phyloP scores from a whole-genome alignment of 176 grass and related monocot genomes.

The Lolium rigidum region DNA sequence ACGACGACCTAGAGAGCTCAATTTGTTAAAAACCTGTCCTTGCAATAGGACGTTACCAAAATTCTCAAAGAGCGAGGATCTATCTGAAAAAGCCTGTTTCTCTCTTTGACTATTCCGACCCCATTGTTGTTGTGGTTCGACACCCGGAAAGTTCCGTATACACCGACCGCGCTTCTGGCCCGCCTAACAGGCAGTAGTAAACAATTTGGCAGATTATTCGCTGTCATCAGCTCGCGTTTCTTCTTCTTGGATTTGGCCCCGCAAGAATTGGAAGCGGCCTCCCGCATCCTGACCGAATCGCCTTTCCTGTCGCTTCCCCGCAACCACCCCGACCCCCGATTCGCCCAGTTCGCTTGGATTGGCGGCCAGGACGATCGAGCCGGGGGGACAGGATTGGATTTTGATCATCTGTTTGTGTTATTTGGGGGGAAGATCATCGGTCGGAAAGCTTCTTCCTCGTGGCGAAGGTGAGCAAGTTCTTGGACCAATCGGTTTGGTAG shows the following conservation, averaged over 20 bases:
- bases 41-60: too few relatives aligned
- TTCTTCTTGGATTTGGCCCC: slow-evolving; percentile 33
- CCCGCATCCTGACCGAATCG: slow-evolving; percentile 14
- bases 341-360: background rate
- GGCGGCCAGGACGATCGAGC: background rate
- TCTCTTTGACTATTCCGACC: background rate
- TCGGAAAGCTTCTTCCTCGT: background rate
- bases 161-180: too few relatives aligned
- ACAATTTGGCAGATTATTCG: background rate
- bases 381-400: slow-evolving; percentile 1
- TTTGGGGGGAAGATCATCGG: background rate
- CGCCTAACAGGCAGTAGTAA: too few relatives aligned
- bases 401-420: background rate
- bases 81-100: too few relatives aligned
- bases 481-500: background rate
- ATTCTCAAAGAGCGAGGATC: background rate
- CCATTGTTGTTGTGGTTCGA: background rate
- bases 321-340: background rate
- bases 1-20: too few relatives aligned
- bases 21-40: too few relatives aligned
- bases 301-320: background rate
- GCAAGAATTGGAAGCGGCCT: slow-evolving; percentile 17
- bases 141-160: background rate
- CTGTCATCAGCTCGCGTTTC: background rate
- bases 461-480: slow-evolving; percentile 23